phyloP scores from a whole-genome alignment of 768 basidiomycete genomes.

The Exidia glandulosa region DNA sequence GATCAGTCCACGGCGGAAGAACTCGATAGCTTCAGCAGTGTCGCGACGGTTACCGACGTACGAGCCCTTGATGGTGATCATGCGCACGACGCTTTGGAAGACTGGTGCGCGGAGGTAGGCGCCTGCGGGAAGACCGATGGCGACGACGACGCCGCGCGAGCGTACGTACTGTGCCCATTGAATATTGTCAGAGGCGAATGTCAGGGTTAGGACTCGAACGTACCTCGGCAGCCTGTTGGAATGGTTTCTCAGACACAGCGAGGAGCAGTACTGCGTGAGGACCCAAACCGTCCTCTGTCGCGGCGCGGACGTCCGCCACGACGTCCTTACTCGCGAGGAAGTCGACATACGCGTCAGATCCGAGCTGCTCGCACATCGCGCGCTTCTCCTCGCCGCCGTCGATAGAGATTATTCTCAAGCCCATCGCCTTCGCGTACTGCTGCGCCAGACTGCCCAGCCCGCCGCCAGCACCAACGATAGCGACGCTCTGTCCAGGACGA shows the following conservation, averaged over 20 bases:
- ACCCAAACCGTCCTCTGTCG: conserved; percentile 48
- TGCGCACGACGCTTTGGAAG: conserved; percentile 63
- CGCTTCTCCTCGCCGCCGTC: conserved; percentile 70
- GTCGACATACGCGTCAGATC: conserved; percentile 72
- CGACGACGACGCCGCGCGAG: conserved; percentile 61
- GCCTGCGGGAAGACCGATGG: conserved; percentile 60
- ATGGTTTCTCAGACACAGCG: conserved; percentile 33
- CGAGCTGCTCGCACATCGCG: conserved; percentile 45
- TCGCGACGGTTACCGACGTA: conserved; percentile 65
- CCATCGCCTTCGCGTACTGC: conserved; percentile 71
- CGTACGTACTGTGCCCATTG: conserved; percentile 65
- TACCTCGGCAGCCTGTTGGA: neutral
- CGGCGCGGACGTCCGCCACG: conserved; percentile 49
- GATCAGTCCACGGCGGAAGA: conserved; percentile 62
- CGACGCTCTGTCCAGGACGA: conserved; percentile 62
- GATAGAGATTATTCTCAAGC: conserved; percentile 70
- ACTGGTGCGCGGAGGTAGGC: conserved; percentile 50
- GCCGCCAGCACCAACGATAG: conserved; percentile 68
- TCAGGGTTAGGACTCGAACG: conserved; percentile 23
- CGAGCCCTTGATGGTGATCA: conserved; percentile 42
- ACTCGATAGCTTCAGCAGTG: conserved; percentile 65
- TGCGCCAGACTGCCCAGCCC: conserved; percentile 78
- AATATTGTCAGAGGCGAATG: conserved; percentile 16
- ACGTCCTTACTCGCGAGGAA: conserved; percentile 59
- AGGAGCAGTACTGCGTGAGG: conserved; percentile 62